These are phyloP conservation scores for Berberis vulgaris DNA, from an alignment of 164 flowering plant species.

Conservation along the genomic window DNA sequence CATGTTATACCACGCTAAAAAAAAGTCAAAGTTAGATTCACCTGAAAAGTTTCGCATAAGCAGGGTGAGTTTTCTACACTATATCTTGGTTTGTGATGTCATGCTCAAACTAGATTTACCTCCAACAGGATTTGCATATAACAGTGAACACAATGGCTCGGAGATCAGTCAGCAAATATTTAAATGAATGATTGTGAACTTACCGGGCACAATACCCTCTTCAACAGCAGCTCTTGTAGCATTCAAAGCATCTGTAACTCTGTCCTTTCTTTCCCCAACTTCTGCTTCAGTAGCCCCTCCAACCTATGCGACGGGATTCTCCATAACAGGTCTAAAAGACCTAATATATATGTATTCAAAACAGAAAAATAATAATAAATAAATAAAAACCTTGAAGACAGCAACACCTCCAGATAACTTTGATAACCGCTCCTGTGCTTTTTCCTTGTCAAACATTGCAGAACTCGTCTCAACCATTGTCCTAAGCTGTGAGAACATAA, in stretches of 20 bases:
- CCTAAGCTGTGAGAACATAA: slow-evolving; percentile 45
- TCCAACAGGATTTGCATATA: too few relatives aligned
- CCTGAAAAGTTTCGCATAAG: too few relatives aligned
- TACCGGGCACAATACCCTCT: slow-evolving; percentile 93
- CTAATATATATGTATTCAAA: too few relatives aligned
- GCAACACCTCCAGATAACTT: slow-evolving; percentile 97
- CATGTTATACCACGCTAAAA: too few relatives aligned
- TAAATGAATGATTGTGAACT: neutral
- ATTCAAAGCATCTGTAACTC: slow-evolving; percentile 94
- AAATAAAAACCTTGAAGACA: slow-evolving; percentile 59
- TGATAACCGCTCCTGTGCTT: slow-evolving; percentile 84
- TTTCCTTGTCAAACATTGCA: slow-evolving; percentile 90
- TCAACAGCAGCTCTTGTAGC: slow-evolving; percentile 97
- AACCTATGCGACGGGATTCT: slow-evolving; percentile 36
- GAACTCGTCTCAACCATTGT: slow-evolving; percentile 63
- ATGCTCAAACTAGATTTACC: too few relatives aligned
- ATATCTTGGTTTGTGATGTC: too few relatives aligned
- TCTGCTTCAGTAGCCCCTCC: slow-evolving; percentile 99
- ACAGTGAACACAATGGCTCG: too few relatives aligned
- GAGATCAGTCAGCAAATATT: too few relatives aligned
- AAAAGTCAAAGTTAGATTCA: too few relatives aligned
- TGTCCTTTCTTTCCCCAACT: slow-evolving; percentile 91
- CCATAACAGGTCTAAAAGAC: neutral
- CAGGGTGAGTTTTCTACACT: too few relatives aligned
- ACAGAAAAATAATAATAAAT: too few relatives aligned